Conservation (phyloP, 2,329 filamentous ascomycete genomes). For the Paracorniculantispora psalliotae region DNA sequence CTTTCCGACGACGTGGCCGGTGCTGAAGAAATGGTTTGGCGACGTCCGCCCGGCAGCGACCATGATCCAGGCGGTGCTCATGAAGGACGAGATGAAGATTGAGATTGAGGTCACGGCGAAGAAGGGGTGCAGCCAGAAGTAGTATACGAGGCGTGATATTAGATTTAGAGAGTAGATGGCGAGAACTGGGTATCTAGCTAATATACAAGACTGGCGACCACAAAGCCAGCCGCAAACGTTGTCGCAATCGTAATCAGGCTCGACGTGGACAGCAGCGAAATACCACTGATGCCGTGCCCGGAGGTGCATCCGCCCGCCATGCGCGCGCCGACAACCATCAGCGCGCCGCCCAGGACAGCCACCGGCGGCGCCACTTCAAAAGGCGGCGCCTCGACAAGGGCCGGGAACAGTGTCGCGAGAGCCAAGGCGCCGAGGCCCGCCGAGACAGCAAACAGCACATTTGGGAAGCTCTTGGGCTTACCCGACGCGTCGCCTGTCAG, state of each 20-base stretch:
- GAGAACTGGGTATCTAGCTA: conserved; percentile 3
- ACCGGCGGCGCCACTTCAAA: conserved; percentile 31
- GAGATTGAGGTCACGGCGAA: conserved; percentile 40
- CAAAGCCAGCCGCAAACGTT: conserved; percentile 49
- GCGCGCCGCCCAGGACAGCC: conserved; percentile 49
- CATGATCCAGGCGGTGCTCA: conserved; percentile 46
- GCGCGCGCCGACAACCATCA: conserved; percentile 56
- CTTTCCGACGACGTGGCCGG: conserved; percentile 45
- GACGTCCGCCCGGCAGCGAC: conserved; percentile 47
- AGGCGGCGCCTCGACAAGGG: conserved; percentile 21
- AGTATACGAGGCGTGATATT: background rate
- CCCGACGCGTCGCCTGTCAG: conserved; percentile 23
- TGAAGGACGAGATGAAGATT: conserved; percentile 45
- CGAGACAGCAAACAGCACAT: conserved; percentile 49
- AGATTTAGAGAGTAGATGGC: background rate
- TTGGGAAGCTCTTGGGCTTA: conserved; percentile 28
- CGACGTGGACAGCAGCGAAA: conserved; percentile 56
- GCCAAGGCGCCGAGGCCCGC: conserved; percentile 43
- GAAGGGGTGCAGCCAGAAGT: conserved; percentile 19
- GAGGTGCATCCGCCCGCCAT: conserved; percentile 63
- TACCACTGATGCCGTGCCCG: conserved; percentile 64
- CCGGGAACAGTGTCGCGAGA: conserved; percentile 29
- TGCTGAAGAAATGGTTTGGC: conserved; percentile 45
- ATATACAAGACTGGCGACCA: conserved; percentile 20
- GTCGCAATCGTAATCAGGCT: conserved; percentile 57